Base-by-base conservation (phyloP, 1,139 yeast species). In the Sugiyamaella castrensis region DNA sequence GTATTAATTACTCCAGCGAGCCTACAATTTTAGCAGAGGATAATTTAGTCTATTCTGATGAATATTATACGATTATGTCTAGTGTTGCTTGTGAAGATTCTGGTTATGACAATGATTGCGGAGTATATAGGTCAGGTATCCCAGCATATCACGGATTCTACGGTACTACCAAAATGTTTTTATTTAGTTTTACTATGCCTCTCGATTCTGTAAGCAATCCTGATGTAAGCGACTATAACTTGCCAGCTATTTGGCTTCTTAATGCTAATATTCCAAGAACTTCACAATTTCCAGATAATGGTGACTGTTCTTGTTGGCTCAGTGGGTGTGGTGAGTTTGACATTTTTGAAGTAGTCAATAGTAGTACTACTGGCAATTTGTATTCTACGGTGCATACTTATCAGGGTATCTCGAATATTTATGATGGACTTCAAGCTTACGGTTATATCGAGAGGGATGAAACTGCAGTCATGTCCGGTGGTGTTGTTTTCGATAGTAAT, bases 311-410 rank as follows among this genome's bases (percentile, higher is more conserved):
- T 27, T 91, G 98, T 76, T 91, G 98, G 98, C 68, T 81, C 58
- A 80, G 95, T 37, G 98, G 98, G 45, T 91, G 98, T 72, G 98
- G 98, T 68, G 98, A 91, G 73, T 76, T 91, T 59, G 98, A 91
- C 69, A 74, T 88, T 55, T 91, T 89, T 62, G 98, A 91, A 75
- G 79, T 87, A 61, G 77, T 87, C 66, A 69, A 73, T 56, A 61
- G 85, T 31, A 95, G 95, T 57, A 81, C 87, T 53, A 71, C 74
- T 64, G 80, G 82, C 65, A 73, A 82, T 63, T 71, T 86, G 66
- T 91, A 68, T 83, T 86, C 64, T 72, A 87, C 54, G 94, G 88
- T 67, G 71, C 98, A 92, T 73, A 81, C 80, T 64, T 88, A 87
- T 63, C 96, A 88, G 76, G 94, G 92, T 63, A 67, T 73, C 54